Percentiles rank a stretch among this genome's conserved stretches.
Evolutionary conservation across 2,329 filamentous ascomycete genomes (phyloP).

Genomic region (Ceratocystis cacaofunesta): DNA sequence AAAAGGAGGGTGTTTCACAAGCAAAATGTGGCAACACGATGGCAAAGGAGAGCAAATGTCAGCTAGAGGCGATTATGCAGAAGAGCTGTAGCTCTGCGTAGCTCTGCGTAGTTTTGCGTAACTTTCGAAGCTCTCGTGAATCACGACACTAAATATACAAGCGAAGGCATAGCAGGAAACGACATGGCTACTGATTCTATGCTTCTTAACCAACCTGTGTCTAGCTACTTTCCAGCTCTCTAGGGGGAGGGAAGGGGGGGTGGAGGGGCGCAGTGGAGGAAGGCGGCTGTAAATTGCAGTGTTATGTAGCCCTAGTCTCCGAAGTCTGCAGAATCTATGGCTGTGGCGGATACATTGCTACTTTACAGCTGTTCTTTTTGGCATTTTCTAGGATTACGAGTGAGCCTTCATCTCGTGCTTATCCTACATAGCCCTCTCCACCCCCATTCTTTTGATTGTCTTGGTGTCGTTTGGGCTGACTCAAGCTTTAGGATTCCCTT

Average conservation of each 20-base stretch:
- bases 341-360: neutral
- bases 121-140: neutral
- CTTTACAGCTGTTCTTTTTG: neutral
- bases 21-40: neutral
- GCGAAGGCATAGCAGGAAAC: no score
- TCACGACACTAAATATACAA: neutral
- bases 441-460: neutral
- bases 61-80: no score
- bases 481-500: constrained; percentile 2
- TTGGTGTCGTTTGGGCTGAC: neutral
- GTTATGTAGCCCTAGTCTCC: neutral
- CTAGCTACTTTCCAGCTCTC: neutral
- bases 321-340: neutral
- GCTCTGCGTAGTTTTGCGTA: no score
- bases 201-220: neutral
- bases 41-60: neutral
- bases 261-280: neutral
- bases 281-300: neutral
- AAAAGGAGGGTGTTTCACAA: neutral
- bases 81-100: no score
- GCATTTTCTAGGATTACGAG: neutral
- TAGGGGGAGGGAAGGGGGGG: neutral
- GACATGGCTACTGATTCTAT: no score
- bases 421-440: neutral
- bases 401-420: neutral